Evolutionary conservation across 768 basidiomycete genomes (phyloP), one percentile per base, ranked within the genome.

Genomic region (Amanita inopinata): DNA sequence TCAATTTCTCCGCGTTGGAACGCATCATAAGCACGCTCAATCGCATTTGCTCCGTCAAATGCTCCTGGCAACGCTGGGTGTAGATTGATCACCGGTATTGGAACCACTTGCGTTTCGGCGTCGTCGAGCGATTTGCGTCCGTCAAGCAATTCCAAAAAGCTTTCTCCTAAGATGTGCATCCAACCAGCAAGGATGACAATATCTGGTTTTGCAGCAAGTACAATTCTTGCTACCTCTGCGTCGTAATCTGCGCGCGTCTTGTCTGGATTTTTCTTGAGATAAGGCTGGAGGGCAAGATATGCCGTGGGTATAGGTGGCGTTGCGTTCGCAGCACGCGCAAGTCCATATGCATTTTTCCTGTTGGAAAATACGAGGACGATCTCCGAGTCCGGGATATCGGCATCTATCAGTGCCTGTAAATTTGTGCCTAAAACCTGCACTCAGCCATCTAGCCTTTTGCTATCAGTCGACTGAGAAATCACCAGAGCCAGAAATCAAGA

Each of bases 11-110:
- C 88, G 43, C 68, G 74, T 55, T 84, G 73, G 57, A 87, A 96
- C 0, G 91, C 92, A 48, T 89, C 88, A 55, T 77, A 92, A 3
- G 93, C 90, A 8, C 94, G 69, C 49, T 84, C 77, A 41, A 97
- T 84, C 1, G 93, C 91, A 53, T 87, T 74, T n/a, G 87, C 80
- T 4, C 96, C 96, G 52, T 96, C 92, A 53, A 99, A 99, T n/a
- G 83, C 79, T 2, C 92, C 91, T 0, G 94, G 94, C 2, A 99
- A 65, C 3, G 96, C 96, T 5, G 96, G 96, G 54, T 98, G 96
- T 3, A 99, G 68, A 57, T 98, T 99, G 66, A 99, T 94, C 48
- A 96, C 86, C 0, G 89, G 82, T 2, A 94, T 74, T 1, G 61
- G 54, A 23, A 43, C 51, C 18, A 49, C n/a, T n/a, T n/a, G 45